A percentile compares a stretch with the other conserved stretches of the same genome.
phyloP scores from a whole-genome alignment of 169 alveolate species.

The Cardiosporidium cionae region DNA sequence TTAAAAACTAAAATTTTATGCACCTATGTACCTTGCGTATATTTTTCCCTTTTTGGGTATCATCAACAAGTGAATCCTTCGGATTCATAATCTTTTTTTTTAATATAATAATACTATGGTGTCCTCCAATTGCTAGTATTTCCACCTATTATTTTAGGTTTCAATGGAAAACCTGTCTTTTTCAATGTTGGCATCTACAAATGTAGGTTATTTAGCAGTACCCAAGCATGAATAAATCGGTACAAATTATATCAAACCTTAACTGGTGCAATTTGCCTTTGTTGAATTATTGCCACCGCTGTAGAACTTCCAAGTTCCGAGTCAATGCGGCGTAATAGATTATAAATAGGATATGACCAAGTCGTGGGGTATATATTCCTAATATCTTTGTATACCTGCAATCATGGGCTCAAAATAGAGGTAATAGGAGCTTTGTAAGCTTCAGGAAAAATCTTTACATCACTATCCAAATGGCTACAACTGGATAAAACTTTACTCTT shows the following conservation, averaged over 20 bases:
- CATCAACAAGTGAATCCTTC: slow-evolving; percentile 6
- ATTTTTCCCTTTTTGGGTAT: too few relatives aligned
- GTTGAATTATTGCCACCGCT: not conserved
- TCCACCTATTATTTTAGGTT: slow-evolving; percentile 6
- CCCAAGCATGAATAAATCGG: not conserved
- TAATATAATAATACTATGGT: slow-evolving; percentile 25
- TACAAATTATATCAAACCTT: not conserved
- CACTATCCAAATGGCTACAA: too few relatives aligned
- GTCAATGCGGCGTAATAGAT: slow-evolving; percentile 21
- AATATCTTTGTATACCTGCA: slow-evolving; percentile 21
- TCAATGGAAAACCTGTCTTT: too few relatives aligned
- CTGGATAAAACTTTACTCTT: too few relatives aligned
- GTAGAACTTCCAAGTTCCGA: slow-evolving; percentile 4
- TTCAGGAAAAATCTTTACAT: too few relatives aligned
- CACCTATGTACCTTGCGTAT: too few relatives aligned
- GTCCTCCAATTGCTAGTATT: slow-evolving; percentile 36
- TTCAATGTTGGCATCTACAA: too few relatives aligned
- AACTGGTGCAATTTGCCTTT: not conserved
- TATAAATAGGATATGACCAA: slow-evolving; percentile 53
- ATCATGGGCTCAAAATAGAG: too few relatives aligned
- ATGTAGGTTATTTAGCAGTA: too few relatives aligned
- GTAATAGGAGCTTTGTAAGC: too few relatives aligned
- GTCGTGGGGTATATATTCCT: slow-evolving; percentile 49
- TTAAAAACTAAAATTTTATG: too few relatives aligned
- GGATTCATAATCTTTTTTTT: slow-evolving; percentile 11